Percentiles rank a stretch among this genome's conserved stretches.
These are phyloP conservation scores for Fusarium succisae DNA, from an alignment of 2,329 filamentous ascomycete species.

Conservation along the genomic window DNA sequence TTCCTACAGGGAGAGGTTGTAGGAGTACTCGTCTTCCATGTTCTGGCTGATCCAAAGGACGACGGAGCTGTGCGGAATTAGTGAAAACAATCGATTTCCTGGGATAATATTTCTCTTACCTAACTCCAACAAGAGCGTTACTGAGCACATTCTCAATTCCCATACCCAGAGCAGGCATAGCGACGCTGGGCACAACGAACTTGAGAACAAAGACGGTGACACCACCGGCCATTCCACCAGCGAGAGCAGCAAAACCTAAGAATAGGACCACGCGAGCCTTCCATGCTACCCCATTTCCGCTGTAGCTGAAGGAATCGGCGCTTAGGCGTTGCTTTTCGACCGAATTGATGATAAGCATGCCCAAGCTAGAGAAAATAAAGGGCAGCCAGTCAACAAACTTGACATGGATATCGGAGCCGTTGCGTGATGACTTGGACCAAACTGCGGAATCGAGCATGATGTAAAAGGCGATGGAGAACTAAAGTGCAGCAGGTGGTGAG, in stretches of 20 bases:
- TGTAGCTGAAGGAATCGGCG: constrained; percentile 70
- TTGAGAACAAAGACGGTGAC: constrained; percentile 75
- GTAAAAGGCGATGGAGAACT: constrained; percentile 75
- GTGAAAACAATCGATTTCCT: not conserved
- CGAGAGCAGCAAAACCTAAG: constrained; percentile 71
- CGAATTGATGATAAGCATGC: constrained; percentile 77
- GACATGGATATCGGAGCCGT: constrained; percentile 69
- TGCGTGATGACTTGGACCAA: constrained; percentile 69
- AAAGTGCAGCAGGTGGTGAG: constrained; percentile 19
- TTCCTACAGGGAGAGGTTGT: constrained; percentile 68
- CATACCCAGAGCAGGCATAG: constrained; percentile 70
- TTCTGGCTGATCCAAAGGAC: constrained; percentile 76
- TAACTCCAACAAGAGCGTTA: constrained; percentile 70
- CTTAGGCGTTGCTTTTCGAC: constrained; percentile 73
- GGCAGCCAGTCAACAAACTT: constrained; percentile 77
- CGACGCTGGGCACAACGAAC: constrained; percentile 66
- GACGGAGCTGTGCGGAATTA: constrained; percentile 59
- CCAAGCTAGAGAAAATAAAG: constrained; percentile 71
- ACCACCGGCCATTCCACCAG: constrained; percentile 74
- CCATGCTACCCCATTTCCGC: constrained; percentile 71
- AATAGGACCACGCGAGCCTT: constrained; percentile 75
- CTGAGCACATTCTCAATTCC: constrained; percentile 73
- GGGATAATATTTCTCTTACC: constrained; percentile 50
- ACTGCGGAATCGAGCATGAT: constrained; percentile 73
- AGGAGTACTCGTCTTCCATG: constrained; percentile 77